Evolutionary conservation across 2,329 filamentous ascomycete species (phyloP).

Genomic region (Cyclaneusma minus): DNA sequence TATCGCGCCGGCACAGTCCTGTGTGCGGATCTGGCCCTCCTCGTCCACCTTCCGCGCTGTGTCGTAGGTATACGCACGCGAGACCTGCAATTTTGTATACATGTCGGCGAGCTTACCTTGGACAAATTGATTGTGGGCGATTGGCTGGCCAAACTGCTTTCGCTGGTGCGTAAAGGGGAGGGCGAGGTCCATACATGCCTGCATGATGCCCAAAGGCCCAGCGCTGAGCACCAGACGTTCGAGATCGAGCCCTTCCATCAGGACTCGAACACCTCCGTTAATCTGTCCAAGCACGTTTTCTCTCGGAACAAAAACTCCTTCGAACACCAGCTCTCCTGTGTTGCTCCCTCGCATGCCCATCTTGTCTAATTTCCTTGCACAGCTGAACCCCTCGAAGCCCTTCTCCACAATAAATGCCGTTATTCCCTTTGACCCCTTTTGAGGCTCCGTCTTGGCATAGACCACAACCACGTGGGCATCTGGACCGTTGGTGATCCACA

Average conservation of each 20-base stretch:
- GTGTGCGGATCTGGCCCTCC: slow-evolving; percentile 54
- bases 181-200: slow-evolving; percentile 70
- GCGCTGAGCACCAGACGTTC: slow-evolving; percentile 85
- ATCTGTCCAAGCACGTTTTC: slow-evolving; percentile 68
- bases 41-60: slow-evolving; percentile 73
- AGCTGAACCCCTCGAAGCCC: slow-evolving; percentile 58
- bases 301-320: slow-evolving; percentile 74
- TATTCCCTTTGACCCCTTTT: slow-evolving; percentile 73
- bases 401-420: slow-evolving; percentile 83
- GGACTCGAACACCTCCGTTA: slow-evolving; percentile 71
- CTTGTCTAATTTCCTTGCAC: slow-evolving; percentile 86
- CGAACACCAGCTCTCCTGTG: slow-evolving; percentile 86
- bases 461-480: slow-evolving; percentile 88
- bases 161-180: slow-evolving; percentile 82
- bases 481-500: slow-evolving; percentile 99
- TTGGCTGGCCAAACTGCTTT: slow-evolving; percentile 74
- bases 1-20: slow-evolving; percentile 91
- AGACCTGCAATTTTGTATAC: slow-evolving; percentile 84
- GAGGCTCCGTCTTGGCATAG: slow-evolving; percentile 88
- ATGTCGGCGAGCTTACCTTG: slow-evolving; percentile 92
- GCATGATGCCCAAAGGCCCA: slow-evolving; percentile 88
- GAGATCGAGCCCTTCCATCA: slow-evolving; percentile 93
- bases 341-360: slow-evolving; percentile 96
- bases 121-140: slow-evolving; percentile 84
- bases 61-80: slow-evolving; percentile 72